Conservation (phyloP, 2,329 filamentous ascomycete species). For the Celoporthe dispersa region DNA sequence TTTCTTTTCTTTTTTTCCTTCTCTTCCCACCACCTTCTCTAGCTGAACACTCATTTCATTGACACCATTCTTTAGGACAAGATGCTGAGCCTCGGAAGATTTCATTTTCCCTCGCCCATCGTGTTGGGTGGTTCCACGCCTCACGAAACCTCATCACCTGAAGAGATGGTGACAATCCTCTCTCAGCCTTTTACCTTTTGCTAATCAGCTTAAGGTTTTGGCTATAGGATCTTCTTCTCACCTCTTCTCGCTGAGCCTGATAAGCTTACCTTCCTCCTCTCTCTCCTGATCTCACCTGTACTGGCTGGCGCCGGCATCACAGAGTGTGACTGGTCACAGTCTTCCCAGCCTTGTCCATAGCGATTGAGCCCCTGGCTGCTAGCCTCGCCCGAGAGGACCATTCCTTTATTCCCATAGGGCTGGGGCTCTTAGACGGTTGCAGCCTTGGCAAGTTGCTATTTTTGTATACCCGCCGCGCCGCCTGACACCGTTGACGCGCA, state of each 20-base stretch:
- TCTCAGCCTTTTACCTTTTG: neutral
- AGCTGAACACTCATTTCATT: neutral
- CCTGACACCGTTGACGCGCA: neutral
- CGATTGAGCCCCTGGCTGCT: neutral
- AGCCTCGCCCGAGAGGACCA: neutral
- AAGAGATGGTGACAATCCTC: neutral
- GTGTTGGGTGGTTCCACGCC: too few relatives aligned
- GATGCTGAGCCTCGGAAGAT: neutral
- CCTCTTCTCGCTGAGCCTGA: neutral
- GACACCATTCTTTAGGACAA: neutral
- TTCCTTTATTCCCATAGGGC: slow-evolving; percentile 3
- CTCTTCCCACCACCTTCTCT: neutral
- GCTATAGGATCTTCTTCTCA: neutral
- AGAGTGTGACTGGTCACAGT: neutral
- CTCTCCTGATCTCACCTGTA: neutral
- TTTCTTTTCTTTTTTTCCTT: neutral
- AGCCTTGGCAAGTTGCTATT: slow-evolving; percentile 13
- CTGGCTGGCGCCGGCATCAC: neutral
- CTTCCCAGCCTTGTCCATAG: neutral
- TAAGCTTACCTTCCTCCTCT: neutral
- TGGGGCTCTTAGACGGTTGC: slow-evolving; percentile 3
- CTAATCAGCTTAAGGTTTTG: too few relatives aligned
- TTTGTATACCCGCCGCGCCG: neutral
- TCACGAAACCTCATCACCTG: too few relatives aligned
- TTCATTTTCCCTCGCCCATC: neutral